These are phyloP conservation scores for Elongisporangium undulatum DNA, from an alignment of 352 stramenopile genomes.

Conservation along the genomic window DNA sequence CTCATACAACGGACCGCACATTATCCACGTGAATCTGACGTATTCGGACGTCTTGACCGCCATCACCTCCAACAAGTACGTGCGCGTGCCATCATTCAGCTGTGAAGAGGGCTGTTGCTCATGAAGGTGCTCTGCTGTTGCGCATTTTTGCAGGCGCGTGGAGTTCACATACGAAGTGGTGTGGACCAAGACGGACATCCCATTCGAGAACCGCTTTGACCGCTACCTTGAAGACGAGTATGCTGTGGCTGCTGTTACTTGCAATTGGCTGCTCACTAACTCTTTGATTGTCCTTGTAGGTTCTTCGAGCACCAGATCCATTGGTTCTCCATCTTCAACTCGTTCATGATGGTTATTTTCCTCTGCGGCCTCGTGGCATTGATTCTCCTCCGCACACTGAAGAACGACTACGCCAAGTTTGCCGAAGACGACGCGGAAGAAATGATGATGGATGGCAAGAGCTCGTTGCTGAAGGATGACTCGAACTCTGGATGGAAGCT, in stretches of 20 bases:
- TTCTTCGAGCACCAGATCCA: conserved; percentile 99
- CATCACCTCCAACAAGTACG: conserved; percentile 80
- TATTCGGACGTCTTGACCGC: conserved; percentile 88
- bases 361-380: conserved; percentile 92
- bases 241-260: conserved; percentile 3
- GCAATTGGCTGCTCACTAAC: background rate
- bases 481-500: conserved; percentile 94
- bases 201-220: conserved; percentile 96
- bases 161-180: conserved; percentile 94
- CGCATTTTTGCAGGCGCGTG: conserved; percentile 40
- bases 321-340: conserved; percentile 98
- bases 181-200: conserved; percentile 89
- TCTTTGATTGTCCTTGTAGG: conserved; percentile 10
- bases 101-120: background rate
- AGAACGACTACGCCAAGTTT: conserved; percentile 93
- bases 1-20: conserved; percentile 95
- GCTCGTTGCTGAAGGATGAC: conserved; percentile 75
- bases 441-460: conserved; percentile 81
- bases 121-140: background rate
- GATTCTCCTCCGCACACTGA: conserved; percentile 92
- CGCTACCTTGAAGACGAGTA: conserved; percentile 97
- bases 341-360: conserved; percentile 98
- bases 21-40: conserved; percentile 98
- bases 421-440: conserved; percentile 84
- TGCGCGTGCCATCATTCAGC: background rate